phyloP scores from a whole-genome alignment of 2,329 filamentous ascomycete species.

The Coniochaeta sp. region DNA sequence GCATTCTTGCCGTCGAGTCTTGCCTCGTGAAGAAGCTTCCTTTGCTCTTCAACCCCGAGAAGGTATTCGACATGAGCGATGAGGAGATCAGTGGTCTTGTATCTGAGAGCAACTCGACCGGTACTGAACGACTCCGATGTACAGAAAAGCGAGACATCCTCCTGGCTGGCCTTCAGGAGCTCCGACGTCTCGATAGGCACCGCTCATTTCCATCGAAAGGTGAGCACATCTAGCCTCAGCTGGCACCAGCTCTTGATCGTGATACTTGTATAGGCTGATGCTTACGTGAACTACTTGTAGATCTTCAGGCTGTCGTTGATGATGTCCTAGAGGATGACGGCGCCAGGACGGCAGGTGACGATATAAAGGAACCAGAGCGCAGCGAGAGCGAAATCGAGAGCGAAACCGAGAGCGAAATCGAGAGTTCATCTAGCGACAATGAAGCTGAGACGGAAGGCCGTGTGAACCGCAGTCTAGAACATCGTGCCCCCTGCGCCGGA shows the following conservation, averaged over 20 bases:
- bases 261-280: not conserved
- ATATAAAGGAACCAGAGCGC: not conserved
- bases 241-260: not conserved
- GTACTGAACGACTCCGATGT: slow-evolving; percentile 10
- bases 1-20: slow-evolving; percentile 15
- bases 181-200: slow-evolving; percentile 10
- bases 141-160: slow-evolving; percentile 17
- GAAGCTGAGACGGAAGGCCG: too few species aligned
- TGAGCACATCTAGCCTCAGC: not conserved
- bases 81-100: slow-evolving; percentile 11
- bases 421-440: too few species aligned
- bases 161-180: slow-evolving; percentile 5
- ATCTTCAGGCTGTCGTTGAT: not conserved
- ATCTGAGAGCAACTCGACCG: slow-evolving; percentile 11
- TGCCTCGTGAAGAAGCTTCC: slow-evolving; percentile 15
- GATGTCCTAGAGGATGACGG: not conserved
- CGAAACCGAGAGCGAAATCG: too few species aligned
- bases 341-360: not conserved
- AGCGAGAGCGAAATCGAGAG: too few species aligned
- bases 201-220: not conserved
- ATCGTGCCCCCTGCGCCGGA: too few species aligned
- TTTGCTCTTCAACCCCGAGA: slow-evolving; percentile 12
- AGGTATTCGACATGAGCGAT: slow-evolving; percentile 11
- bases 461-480: too few species aligned
- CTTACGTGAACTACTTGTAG: not conserved